Evolutionary conservation across 2,329 filamentous ascomycete species (phyloP), one percentile per base, ranked within the genome.

Genomic region (Fusarium kyushuense): DNA sequence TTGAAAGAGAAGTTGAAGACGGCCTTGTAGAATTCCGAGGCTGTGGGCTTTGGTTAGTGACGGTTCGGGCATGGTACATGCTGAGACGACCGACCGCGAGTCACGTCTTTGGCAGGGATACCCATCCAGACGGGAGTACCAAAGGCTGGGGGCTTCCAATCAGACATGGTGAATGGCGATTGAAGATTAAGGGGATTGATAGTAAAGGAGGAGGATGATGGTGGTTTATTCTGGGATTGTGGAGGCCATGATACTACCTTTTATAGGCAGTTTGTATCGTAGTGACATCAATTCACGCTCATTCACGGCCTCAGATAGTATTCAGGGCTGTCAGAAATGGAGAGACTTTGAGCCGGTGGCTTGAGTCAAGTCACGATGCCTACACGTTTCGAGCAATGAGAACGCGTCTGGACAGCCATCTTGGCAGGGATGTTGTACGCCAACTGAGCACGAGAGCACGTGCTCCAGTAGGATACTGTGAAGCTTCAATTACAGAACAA

Each of bases 111-210:
- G 30, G 75, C 75, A n/a, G 75, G 72, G 23, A 76, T 76, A 8
- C 55, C 60, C 65, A 76, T 69, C 75, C 75, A 76, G 17, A 73
- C 60, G 4, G 75, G 75, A 12, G 67, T 69, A 27, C 75, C 75
- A 59, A 72, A 74, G 40, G 65, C 66, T 3, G 75, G 75, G 13
- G 74, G 72, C 40, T 75, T 76, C 75, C 75, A 76, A 2, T 75
- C 74, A 25, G 72, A 59, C 72, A 75, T 75, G 43, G 25, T 41
- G 41, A n/a, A 3, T 6, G 2, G 7, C 23, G 32, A 6, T 11
- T 21, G 32, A 29, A 10, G 41, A n/a, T 19, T 19, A 19, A 54
- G 33, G 3, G 11, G 4, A 6, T 12, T n/a, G 11, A 36, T 35
- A n/a, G n/a, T 38, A 27, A 25, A 16, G 7, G 30, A 57, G 19